Base-by-base conservation (phyloP, 192 early-diverging fungal genomes). In the Fimicolochytrium jonesii region DNA sequence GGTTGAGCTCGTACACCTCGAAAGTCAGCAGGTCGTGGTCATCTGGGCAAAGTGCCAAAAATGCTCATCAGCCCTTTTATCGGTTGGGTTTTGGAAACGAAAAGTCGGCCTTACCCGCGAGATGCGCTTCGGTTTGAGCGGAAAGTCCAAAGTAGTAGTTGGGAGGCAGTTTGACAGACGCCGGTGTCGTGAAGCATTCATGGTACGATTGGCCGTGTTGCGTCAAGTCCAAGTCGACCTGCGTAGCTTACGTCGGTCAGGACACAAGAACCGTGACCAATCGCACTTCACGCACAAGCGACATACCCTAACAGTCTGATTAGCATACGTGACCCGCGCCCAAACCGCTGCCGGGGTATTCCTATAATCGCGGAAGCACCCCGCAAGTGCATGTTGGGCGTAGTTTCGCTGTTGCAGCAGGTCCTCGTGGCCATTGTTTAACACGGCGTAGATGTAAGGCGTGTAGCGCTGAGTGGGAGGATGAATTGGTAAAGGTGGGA, bases 141-240 rank as follows among this genome's bases (percentile, higher is more conserved):
- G 80, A 77, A 4, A 89, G 29, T 30, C 88, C 90, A 79, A 92
- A 92, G 64, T 86, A 77, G 58, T 92, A 86, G 33, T 83, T 85
- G 34, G 80, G 67, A 3, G 90, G 90, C 28, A 92, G 56, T 15
- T 77, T 52, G 17, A 90, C 54, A 51, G 73, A 58, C 25, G 71
- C 57, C 15, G 36, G 17, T 20, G 61, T 36, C 52, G 77, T 68
- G 50, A 89, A 80, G 54, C 90, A 92, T 33, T 68, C 43, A 15
- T 61, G 46, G 69, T 84, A 84, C 32, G 71, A 56, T 11, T 61
- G 44, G 18, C 87, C 87, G 33, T 71, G 71, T 56, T 77, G 70
- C 23, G 69, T 35, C 17, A 82, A 45, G 63, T 90, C 90, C n/a
- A 77, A 28, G 45, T 72, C 67, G n/a, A 76, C 18, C 67, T 64